phyloP scores from a whole-genome alignment of 805 yeast genomes.

The Cyberlindnera nakhonratchasimensis region DNA sequence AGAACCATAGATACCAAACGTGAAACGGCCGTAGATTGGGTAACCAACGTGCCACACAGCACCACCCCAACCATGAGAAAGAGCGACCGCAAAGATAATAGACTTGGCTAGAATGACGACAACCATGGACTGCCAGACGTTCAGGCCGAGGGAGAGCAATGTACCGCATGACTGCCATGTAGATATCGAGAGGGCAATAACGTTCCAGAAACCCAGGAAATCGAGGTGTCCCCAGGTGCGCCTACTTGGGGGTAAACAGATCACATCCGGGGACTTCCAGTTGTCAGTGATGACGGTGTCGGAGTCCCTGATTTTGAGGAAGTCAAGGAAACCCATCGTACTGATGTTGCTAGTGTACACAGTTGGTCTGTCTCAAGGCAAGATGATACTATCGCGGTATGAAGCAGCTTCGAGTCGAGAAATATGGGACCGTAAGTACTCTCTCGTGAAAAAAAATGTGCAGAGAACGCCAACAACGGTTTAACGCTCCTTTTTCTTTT shows the following conservation, averaged over 20 bases:
- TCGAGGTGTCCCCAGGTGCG: conserved; percentile 45
- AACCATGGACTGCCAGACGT: conserved; percentile 43
- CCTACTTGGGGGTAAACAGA: conserved; percentile 42
- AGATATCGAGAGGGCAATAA: conserved; percentile 36
- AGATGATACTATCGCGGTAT: not conserved
- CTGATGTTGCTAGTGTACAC: not conserved
- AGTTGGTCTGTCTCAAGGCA: not conserved
- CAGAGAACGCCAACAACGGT: too few relatives aligned
- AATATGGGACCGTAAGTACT: too few relatives aligned
- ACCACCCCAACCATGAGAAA: conserved; percentile 45
- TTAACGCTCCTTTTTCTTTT: too few relatives aligned
- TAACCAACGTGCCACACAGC: conserved; percentile 48
- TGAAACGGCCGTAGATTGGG: conserved; percentile 40
- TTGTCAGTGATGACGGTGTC: conserved; percentile 20
- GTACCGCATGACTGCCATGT: conserved; percentile 43
- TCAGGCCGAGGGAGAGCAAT: conserved; percentile 40
- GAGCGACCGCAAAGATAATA: conserved; percentile 38
- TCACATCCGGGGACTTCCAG: conserved; percentile 39
- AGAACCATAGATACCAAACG: conserved; percentile 47
- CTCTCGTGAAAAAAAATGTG: too few relatives aligned
- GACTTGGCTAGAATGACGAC: conserved; percentile 39
- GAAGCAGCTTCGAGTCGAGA: too few relatives aligned
- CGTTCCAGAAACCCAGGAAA: conserved; percentile 41
- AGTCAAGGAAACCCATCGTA: conserved; percentile 8
- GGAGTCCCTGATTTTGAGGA: conserved; percentile 23